These are phyloP conservation scores for Coniochaeta pulveracea DNA, from an alignment of 2,329 filamentous ascomycete genomes.

Conservation along the genomic window DNA sequence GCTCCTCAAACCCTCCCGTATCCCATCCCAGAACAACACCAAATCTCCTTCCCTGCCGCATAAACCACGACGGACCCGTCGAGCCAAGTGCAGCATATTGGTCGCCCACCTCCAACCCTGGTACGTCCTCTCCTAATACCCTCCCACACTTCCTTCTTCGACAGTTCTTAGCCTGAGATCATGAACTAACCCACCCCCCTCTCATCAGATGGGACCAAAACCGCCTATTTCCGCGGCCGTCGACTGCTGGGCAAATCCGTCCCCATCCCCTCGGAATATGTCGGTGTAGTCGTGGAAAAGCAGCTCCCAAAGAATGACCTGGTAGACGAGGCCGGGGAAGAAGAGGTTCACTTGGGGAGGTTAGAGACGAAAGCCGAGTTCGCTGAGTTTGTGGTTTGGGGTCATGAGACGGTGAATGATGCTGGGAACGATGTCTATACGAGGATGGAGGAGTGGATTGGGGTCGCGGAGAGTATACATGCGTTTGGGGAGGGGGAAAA, in stretches of 20 bases:
- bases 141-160: background rate
- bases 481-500: too few relatives aligned
- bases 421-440: conserved; percentile 56
- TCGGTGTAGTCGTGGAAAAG: conserved; percentile 47
- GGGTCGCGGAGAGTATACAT: conserved; percentile 55
- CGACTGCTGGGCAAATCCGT: conserved; percentile 61
- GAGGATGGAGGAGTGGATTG: conserved; percentile 71
- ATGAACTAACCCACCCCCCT: background rate
- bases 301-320: conserved; percentile 25
- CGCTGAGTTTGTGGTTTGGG: conserved; percentile 72
- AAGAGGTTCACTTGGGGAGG: conserved; percentile 35
- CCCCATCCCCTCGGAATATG: conserved; percentile 59
- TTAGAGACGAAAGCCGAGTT: conserved; percentile 59
- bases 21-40: conserved; percentile 33
- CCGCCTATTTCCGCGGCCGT: conserved; percentile 67
- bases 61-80: conserved; percentile 68
- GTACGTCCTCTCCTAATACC: conserved; percentile 9
- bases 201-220: conserved; percentile 34
- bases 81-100: conserved; percentile 57
- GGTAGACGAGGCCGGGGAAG: conserved; percentile 31
- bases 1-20: conserved; percentile 11
- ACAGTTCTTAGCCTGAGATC: background rate
- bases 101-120: conserved; percentile 35
- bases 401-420: conserved; percentile 58
- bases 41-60: conserved; percentile 69